A percentile compares a stretch with the other conserved stretches of the same genome.
These are phyloP conservation scores for Bruguiera sexangula DNA, from an alignment of 345 rosid species.

Conservation along the genomic window DNA sequence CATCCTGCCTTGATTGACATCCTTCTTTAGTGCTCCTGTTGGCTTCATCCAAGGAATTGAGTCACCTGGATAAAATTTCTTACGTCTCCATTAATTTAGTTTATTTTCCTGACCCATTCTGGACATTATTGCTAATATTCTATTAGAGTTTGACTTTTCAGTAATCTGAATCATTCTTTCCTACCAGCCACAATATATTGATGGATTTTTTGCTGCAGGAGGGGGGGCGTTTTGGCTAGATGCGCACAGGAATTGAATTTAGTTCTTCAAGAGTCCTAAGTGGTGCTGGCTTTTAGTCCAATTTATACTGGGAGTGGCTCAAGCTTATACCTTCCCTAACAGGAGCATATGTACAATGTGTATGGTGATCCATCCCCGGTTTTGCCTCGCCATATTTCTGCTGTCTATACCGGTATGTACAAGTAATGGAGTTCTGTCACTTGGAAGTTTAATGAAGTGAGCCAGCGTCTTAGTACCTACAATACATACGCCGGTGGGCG, in stretches of 20 bases:
- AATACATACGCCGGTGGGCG: background rate
- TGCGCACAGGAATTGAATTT: slow-evolving; percentile 71
- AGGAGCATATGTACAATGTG: background rate
- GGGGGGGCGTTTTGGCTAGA: slow-evolving; percentile 70
- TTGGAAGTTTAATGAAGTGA: background rate
- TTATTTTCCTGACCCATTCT: too few relatives aligned
- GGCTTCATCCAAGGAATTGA: slow-evolving; percentile 5
- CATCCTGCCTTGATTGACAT: background rate
- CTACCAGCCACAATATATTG: background rate
- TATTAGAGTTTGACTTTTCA: background rate
- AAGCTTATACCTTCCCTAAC: background rate
- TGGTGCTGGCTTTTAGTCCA: slow-evolving; percentile 1
- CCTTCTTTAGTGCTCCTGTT: background rate
- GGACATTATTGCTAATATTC: background rate
- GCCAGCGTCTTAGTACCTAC: background rate
- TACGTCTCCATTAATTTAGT: background rate
- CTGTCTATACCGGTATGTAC: slow-evolving; percentile 1
- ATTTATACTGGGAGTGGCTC: slow-evolving; percentile 10
- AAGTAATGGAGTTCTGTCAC: background rate
- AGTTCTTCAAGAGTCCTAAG: slow-evolving; percentile 63
- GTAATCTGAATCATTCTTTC: background rate
- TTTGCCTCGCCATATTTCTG: slow-evolving; percentile 22
- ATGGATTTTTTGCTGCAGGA: slow-evolving; percentile 42
- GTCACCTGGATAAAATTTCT: background rate
- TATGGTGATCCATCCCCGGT: slow-evolving; percentile 1